Conservation (phyloP, 345 rosid species). For the Brassica rapa region DNA sequence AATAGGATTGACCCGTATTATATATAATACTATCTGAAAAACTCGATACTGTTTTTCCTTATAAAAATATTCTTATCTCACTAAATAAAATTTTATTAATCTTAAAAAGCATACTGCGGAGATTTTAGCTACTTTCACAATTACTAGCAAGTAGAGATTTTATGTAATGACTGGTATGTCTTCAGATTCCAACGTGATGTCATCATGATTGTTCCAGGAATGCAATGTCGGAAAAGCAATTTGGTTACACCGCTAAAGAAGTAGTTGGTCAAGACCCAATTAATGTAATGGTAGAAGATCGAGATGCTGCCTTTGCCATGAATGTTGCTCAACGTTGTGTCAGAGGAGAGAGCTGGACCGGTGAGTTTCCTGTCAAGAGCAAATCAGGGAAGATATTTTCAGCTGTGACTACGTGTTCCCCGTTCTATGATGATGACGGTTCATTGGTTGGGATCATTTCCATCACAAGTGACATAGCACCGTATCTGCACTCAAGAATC, state of each 20-base stretch:
- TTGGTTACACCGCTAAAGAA: slow-evolving; percentile 69
- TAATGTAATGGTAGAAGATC: slow-evolving; percentile 63
- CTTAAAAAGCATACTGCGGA: no score
- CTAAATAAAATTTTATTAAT: no score
- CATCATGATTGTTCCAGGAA: slow-evolving; percentile 60
- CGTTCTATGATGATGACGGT: slow-evolving; percentile 73
- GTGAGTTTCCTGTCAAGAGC: slow-evolving; percentile 80
- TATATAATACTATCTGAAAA: no score
- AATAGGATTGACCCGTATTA: no score
- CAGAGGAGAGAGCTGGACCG: slow-evolving; percentile 82
- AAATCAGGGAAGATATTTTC: slow-evolving; percentile 64
- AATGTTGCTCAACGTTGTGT: slow-evolving; percentile 52
- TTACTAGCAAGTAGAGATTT: no score
- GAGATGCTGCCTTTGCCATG: slow-evolving; percentile 55
- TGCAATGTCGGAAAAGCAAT: slow-evolving; percentile 72
- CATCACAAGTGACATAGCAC: slow-evolving; percentile 59
- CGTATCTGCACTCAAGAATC: slow-evolving; percentile 49
- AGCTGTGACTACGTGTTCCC: slow-evolving; percentile 67
- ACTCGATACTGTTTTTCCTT: no score
- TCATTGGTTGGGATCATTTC: slow-evolving; percentile 71
- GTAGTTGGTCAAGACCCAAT: slow-evolving; percentile 72
- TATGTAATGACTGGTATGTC: no score
- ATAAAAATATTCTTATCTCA: no score
- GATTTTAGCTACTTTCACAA: no score
- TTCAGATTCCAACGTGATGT: slow-evolving; percentile 12